phyloP scores from a whole-genome alignment of 140 eudicot genomes.

The Bidens hawaiensis region DNA sequence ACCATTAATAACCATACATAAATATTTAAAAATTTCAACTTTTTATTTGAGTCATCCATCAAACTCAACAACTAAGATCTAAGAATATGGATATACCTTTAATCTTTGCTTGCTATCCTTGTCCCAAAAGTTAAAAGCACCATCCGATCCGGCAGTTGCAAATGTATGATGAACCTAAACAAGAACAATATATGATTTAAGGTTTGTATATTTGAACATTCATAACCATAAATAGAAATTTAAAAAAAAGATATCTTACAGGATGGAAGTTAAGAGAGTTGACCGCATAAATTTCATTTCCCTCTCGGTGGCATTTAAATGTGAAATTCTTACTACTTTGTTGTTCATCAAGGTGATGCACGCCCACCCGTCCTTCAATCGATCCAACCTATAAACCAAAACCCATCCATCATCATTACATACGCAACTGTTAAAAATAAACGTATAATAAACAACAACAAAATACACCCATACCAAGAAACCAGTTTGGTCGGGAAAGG shows the following conservation, averaged over 20 bases:
- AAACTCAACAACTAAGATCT: too few species aligned
- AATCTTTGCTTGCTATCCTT: conserved; percentile 97
- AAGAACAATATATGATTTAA: not conserved
- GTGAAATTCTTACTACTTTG: conserved; percentile 81
- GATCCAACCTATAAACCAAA: conserved; percentile 70
- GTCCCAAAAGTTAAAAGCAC: conserved; percentile 92
- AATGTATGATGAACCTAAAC: conserved; percentile 78
- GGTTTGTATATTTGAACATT: conserved; percentile 7
- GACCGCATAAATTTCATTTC: conserved; percentile 78
- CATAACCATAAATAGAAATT: not conserved
- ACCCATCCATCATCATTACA: conserved; percentile 5
- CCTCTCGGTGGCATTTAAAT: conserved; percentile 93
- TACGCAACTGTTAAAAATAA: not conserved
- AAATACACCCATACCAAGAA: conserved; percentile 56
- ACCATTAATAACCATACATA: too few species aligned
- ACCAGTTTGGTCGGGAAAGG: conserved; percentile 95
- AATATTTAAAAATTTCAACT: too few species aligned
- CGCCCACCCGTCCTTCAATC: conserved; percentile 97
- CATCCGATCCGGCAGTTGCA: conserved; percentile 98
- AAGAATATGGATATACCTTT: conserved; percentile 58
- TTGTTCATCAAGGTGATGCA: conserved; percentile 87
- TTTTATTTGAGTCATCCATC: too few species aligned
- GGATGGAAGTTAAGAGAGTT: conserved; percentile 92
- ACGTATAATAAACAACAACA: not conserved
- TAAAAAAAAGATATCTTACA: conserved; percentile 50